A percentile compares a stretch with the other conserved stretches of the same genome.
These are phyloP conservation scores for Solanum chilense DNA, from an alignment of 257 asterid species.

Conservation along the genomic window DNA sequence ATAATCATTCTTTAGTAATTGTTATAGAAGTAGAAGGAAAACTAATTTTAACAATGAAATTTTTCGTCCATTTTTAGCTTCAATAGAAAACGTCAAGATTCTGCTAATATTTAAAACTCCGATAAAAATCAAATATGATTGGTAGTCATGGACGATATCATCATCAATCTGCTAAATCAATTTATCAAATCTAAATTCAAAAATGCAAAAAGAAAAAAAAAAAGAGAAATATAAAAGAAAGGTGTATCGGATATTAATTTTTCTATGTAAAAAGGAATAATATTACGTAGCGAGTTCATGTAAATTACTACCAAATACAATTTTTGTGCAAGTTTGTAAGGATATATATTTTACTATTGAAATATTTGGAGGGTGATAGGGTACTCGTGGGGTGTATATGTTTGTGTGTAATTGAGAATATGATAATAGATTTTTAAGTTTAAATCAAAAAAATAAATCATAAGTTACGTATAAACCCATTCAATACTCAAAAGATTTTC, in stretches of 20 bases:
- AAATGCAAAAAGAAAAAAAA: not conserved
- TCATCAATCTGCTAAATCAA: not conserved
- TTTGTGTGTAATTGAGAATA: not conserved
- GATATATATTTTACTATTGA: not conserved
- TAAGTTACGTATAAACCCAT: too few species aligned
- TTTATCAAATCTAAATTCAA: not conserved
- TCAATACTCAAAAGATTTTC: too few species aligned
- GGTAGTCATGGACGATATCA: slow-evolving; percentile 61
- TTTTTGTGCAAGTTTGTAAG: not conserved
- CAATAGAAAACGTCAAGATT: slow-evolving; percentile 7
- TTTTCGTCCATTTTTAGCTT: not conserved
- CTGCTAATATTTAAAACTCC: slow-evolving; percentile 14
- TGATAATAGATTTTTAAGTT: too few species aligned
- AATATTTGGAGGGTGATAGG: too few species aligned
- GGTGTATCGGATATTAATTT: too few species aligned
- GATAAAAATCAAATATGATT: slow-evolving; percentile 56
- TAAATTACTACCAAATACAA: too few species aligned
- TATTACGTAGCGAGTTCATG: too few species aligned
- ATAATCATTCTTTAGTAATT: not conserved
- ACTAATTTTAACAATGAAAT: not conserved
- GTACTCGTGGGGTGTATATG: too few species aligned
- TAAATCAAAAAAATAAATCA: too few species aligned
- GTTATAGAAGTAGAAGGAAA: not conserved
- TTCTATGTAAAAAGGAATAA: too few species aligned
- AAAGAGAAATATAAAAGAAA: too few species aligned